Evolutionary conservation across 176 grass and related monocot species (phyloP), one percentile per base, ranked within the genome.

Genomic region (Bolboschoenus planiculmis): DNA sequence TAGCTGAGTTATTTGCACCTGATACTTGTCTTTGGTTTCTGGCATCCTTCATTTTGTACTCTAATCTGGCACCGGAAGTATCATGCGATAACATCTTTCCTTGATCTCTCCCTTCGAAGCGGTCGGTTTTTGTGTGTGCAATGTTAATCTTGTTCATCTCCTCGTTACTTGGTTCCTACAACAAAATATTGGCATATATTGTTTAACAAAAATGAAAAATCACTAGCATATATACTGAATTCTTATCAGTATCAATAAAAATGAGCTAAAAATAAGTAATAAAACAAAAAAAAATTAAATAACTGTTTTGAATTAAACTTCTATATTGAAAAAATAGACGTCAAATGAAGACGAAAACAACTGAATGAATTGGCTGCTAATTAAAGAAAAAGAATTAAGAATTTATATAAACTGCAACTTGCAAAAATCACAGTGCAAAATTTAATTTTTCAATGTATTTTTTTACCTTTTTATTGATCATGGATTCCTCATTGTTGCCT

Each of bases 1-100:
- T 87, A 83, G 43, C 86, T 78, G 67, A 87, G 82, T 85, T n/a
- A 48, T 91, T 93, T 93, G 85, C 93, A 88, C 86, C 91, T 88
- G 87, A 83, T 80, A 60, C 18, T 81, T 81, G 34, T 44, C 84
- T 83, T 70, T 64, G 47, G 26, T 84, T 78, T 56, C n/a, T 36
- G 29, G 36, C 78, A 86, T 78, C 68, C 31, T 79, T 64, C 4
- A 66, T 81, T 36, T 66, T 8, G 3, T 30, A 50, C 26, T 80
- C 63, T 56, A 55, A 58, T 81, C 81, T 66, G 46, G 34, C 30
- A 82, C 1, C 18, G 10, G 51, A 58, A 63, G 58, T 64, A 82
- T 87, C 50, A 68, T 85, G 79, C 48, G 50, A 75, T 44, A 51
- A 62, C 29, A 82, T 78, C 40, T 72, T 84, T n/a, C n/a, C n/a